Base-by-base conservation (phyloP, 352 stramenopile species). In the Peronosclerospora sorghi region DNA sequence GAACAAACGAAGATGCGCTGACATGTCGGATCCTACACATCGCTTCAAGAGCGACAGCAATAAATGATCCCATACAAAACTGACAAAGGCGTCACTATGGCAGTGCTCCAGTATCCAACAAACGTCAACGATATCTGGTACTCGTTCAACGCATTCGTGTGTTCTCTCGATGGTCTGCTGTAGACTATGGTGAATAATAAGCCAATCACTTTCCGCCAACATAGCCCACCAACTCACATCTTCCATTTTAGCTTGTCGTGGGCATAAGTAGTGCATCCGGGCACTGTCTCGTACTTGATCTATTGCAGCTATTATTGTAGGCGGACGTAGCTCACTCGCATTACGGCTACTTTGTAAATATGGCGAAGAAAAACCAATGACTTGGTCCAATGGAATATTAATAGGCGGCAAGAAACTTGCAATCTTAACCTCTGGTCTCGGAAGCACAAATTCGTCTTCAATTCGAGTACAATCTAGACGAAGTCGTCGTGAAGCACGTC, bases 61-160 rank as follows among this genome's bases (percentile, higher is more conserved):
- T 20, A 86, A 41, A 30, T 68, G 45, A 26, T 63, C 48, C 74
- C 74, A 86, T 8, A 81, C 56, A 29, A 86, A 82, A 2, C 26
- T 28, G 1, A 42, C 56, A 18, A 78, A 57, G 0, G 54, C 62
- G 32, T 72, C 64, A 30, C 66, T 78, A 7, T n/a, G 47, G 9
- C 59, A 73, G 4, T 66, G 52, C 20, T 76, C 32, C 8, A 83
- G 37, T 9, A 74, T 23, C 32, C 56, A 59, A 37, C 56, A 58
- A 20, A 79, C 32, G 29, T 60, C 51, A 0, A 38, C 19, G 5
- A 57, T 20, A 12, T 44, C 15, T 5, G 65, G 64, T 23, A 62
- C n/a, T 1, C 32, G 35, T 14, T 5, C 15, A 14, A 30, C 18
- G 8, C 15, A 14, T 5, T 40, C 0, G 6, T 24, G 30, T 4